Evolutionary conservation across 805 yeast species (phyloP).

Genomic region (Wickerhamomyces canadensis): DNA sequence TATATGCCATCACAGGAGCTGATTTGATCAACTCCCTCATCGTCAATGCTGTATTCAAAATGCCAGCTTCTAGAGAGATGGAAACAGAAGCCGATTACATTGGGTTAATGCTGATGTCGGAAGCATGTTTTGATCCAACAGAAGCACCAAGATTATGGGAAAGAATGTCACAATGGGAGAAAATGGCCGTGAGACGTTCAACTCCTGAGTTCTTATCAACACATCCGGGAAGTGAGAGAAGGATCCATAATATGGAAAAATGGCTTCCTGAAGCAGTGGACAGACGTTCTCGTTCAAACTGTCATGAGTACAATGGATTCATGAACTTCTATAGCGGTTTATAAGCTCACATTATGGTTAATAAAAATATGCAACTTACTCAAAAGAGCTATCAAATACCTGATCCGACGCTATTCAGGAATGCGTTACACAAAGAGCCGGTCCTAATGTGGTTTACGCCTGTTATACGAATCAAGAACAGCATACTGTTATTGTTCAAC

Average conservation of each 20-base stretch:
- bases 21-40: conserved; percentile 47
- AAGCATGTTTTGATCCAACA: conserved; percentile 78
- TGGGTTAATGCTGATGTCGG: conserved; percentile 87
- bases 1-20: conserved; percentile 61
- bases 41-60: conserved; percentile 48
- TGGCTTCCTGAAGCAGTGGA: conserved; percentile 58
- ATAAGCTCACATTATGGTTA: not conserved
- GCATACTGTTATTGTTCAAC: no score
- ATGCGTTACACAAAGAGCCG: no score
- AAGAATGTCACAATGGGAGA: conserved; percentile 61
- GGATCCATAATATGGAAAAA: conserved; percentile 59
- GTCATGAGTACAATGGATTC: conserved; percentile 11
- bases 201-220: conserved; percentile 70
- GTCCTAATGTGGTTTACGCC: no score
- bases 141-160: conserved; percentile 78
- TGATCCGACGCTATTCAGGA: no score
- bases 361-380: no score
- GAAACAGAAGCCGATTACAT: conserved; percentile 95
- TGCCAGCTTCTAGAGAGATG: conserved; percentile 90
- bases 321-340: conserved; percentile 6
- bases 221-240: conserved; percentile 78
- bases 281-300: conserved; percentile 10
- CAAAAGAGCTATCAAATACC: no score
- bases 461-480: no score
- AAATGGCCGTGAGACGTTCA: conserved; percentile 22